Conservation (phyloP, 441 rosid genomes). For the Mallotus repandus region DNA sequence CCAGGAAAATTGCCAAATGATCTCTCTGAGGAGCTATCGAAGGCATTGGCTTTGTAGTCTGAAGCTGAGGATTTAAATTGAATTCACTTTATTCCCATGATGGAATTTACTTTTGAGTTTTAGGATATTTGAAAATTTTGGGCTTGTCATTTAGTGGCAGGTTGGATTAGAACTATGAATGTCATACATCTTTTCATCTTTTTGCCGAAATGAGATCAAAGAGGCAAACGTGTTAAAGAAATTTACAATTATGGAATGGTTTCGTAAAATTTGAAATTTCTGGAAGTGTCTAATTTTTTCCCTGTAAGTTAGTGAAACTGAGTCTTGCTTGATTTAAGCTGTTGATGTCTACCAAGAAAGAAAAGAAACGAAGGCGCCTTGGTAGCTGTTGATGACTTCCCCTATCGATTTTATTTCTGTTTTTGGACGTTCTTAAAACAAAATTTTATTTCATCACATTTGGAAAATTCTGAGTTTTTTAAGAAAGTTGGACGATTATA, state of each 20-base stretch:
- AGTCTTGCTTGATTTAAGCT: neutral
- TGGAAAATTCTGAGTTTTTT: too few relatives aligned
- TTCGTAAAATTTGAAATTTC: too few relatives aligned
- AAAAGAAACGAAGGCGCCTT: too few relatives aligned
- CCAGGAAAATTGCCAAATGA: neutral
- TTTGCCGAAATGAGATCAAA: neutral
- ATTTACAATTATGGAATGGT: too few relatives aligned
- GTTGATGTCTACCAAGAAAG: neutral
- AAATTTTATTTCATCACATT: too few relatives aligned
- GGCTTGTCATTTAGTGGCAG: neutral
- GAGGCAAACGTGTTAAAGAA: neutral
- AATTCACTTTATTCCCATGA: neutral
- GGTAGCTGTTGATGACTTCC: too few relatives aligned
- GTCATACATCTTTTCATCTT: neutral
- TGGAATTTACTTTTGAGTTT: neutral
- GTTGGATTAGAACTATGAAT: neutral
- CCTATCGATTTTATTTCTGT: too few relatives aligned
- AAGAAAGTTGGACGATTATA: too few relatives aligned
- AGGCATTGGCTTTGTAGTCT: conserved; percentile 9
- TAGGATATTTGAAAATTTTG: conserved; percentile 1
- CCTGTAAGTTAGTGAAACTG: neutral
- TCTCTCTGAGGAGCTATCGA: neutral
- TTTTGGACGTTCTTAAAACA: too few relatives aligned
- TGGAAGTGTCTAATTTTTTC: too few relatives aligned
- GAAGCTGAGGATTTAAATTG: conserved; percentile 9